These are phyloP conservation scores for Malania oleifera DNA, from an alignment of 164 flowering plant genomes.

Conservation along the genomic window DNA sequence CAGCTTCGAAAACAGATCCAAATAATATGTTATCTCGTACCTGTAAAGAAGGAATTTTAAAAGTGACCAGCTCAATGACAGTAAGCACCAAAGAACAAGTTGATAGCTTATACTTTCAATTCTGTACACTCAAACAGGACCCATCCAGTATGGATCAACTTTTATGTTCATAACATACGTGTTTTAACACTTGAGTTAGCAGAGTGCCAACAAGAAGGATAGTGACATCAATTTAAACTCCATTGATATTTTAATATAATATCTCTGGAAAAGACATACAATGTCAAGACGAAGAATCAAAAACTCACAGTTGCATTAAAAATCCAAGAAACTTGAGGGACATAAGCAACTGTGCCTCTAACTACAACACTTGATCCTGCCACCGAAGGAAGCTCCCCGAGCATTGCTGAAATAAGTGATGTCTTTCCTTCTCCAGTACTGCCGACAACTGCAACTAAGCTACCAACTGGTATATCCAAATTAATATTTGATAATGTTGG, in stretches of 20 bases:
- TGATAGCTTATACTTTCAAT: neutral
- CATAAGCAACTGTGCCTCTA: constrained; percentile 91
- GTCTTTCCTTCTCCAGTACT: constrained; percentile 99
- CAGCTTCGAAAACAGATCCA: constrained; percentile 67
- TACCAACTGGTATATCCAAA: constrained; percentile 83
- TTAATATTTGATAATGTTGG: constrained; percentile 82
- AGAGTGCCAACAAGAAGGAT: neutral
- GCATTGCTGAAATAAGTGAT: constrained; percentile 96
- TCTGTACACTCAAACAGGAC: too few relatives aligned
- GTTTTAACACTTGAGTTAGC: neutral
- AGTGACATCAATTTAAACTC: neutral
- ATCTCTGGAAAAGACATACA: neutral
- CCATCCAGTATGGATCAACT: too few relatives aligned
- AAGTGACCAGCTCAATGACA: neutral
- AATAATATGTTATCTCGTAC: constrained; percentile 92
- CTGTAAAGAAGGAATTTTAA: constrained; percentile 30
- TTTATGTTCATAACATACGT: neutral
- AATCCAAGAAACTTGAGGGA: constrained; percentile 98
- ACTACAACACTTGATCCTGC: constrained; percentile 54
- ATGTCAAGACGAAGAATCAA: neutral
- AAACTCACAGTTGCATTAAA: constrained; percentile 92
- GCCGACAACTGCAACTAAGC: constrained; percentile 92
- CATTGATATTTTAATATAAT: neutral
- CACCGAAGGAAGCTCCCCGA: constrained; percentile 84
- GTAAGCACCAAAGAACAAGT: neutral